Evolutionary conservation across 306 rosid genomes (phyloP).

Genomic region (Acmispon strigosus): DNA sequence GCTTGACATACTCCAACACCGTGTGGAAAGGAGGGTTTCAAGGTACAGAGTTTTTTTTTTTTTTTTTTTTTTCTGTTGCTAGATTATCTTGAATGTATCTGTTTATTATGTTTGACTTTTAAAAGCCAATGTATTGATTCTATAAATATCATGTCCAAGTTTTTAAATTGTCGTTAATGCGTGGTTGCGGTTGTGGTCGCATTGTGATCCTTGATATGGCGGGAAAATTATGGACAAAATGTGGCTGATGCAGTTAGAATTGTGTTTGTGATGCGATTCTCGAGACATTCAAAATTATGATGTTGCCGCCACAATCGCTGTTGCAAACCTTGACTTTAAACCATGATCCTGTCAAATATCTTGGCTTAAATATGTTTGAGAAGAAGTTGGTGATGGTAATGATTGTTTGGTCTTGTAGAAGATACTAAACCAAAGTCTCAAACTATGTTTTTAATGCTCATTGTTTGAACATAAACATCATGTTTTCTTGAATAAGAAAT

Average conservation of each 20-base stretch:
- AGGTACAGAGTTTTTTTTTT: too few species aligned
- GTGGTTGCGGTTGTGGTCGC: too few species aligned
- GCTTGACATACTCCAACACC: constrained; percentile 74
- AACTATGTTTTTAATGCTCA: neutral
- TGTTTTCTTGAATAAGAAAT: neutral
- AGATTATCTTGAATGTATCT: neutral
- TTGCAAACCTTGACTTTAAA: too few species aligned
- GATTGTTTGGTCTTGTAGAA: neutral
- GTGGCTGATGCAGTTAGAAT: too few species aligned
- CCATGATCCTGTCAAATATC: neutral
- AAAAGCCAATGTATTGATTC: neutral
- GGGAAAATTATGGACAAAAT: too few species aligned
- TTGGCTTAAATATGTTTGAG: neutral
- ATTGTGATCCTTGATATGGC: too few species aligned
- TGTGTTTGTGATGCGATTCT: too few species aligned
- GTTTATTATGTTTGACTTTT: neutral
- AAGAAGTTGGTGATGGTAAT: neutral
- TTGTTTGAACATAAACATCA: neutral
- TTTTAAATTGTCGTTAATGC: too few species aligned
- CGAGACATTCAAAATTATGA: too few species aligned
- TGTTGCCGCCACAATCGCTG: too few species aligned
- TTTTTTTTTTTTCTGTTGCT: neutral
- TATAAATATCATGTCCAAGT: neutral
- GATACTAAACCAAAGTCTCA: too few species aligned
- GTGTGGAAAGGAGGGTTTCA: constrained; percentile 89